Percentiles rank a stretch among this genome's conserved stretches.
phyloP scores from a whole-genome alignment of 805 yeast species.

The Blastobotrys chiropterorum region DNA sequence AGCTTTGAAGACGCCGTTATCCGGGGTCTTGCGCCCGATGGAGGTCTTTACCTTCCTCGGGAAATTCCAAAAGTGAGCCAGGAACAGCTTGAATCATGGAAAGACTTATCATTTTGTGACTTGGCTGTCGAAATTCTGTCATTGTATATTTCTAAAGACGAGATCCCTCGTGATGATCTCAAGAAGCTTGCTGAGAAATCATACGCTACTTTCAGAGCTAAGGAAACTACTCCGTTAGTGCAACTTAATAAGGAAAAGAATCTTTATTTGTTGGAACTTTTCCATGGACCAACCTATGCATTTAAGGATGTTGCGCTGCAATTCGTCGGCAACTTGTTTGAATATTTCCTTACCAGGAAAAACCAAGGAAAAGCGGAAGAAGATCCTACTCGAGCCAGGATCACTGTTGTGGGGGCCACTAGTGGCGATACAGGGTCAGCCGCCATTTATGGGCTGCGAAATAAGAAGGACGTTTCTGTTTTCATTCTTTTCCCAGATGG shows the following conservation, averaged over 20 bases:
- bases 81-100: slow-evolving; percentile 61
- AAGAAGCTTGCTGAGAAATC: slow-evolving; percentile 57
- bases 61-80: slow-evolving; percentile 61
- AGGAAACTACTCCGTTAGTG: slow-evolving; percentile 78
- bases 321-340: slow-evolving; percentile 95
- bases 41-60: slow-evolving; percentile 90
- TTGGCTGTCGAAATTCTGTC: slow-evolving; percentile 84
- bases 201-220: slow-evolving; percentile 84
- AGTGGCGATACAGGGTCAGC: slow-evolving; percentile 99
- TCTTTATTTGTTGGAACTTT: slow-evolving; percentile 77
- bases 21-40: slow-evolving; percentile 89
- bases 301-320: slow-evolving; percentile 98
- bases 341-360: slow-evolving; percentile 75
- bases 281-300: slow-evolving; percentile 99
- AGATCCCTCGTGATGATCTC: slow-evolving; percentile 69
- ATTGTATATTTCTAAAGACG: slow-evolving; percentile 62
- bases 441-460: slow-evolving; percentile 95
- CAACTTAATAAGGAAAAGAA: slow-evolving; percentile 49
- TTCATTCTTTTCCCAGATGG: slow-evolving; percentile 96
- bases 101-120: slow-evolving; percentile 69
- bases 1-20: slow-evolving; percentile 38
- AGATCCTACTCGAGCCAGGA: slow-evolving; percentile 58
- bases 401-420: slow-evolving; percentile 98
- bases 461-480: slow-evolving; percentile 95
- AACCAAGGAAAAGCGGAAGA: slow-evolving; percentile 46